Evolutionary conservation across 2,329 filamentous ascomycete species (phyloP), one percentile per base, ranked within the genome.

Genomic region (Bertia moriformis): DNA sequence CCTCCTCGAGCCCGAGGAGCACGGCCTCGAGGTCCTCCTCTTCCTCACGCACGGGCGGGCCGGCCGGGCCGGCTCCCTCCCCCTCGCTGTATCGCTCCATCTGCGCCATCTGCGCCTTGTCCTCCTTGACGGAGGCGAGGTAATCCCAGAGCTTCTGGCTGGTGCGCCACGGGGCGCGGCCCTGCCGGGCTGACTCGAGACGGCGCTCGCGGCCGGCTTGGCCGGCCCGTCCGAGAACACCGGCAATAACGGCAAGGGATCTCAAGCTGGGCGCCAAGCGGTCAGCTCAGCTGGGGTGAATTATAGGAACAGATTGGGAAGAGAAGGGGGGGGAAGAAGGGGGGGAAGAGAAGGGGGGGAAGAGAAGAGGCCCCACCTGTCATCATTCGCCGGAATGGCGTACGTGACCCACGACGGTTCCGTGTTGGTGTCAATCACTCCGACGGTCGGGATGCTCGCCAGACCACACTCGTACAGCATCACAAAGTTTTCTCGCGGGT

Each of bases 391-490:
- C 2, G 91, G 91, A 48, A 98, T 95, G 13, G 84, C 83, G 55
- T 98, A 98, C 3, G 91, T 96, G 38, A 96, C 87, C 75, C 84
- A 89, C 0, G 85, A 85, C 1, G 91, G 85, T 59, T 96, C 83
- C 2, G 78, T 80, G 58, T 98, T 83, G 1, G 91, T 96, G 59
- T 98, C 91, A 48, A 96, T 82, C 42, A 98, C 70, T 37, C 89
- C 91, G 51, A 98, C 91, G 0, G 91, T 96, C 1, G 91, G 91
- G 41, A 98, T 83, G 52, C 81, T 84, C 55, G 85, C 81, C 42
- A 87, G 57, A 0, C 82, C 84, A 57, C 91, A 96, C 66, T 98
- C 91, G 59, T 91, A 86, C 52, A 98, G 66, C 56, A 95, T 56
- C 4, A 87, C 77, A 52, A 83, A 85, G 59, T 98, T 96, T 67